Base-by-base conservation (phyloP, 1,139 yeast genomes). In the Yarrowia galli region DNA sequence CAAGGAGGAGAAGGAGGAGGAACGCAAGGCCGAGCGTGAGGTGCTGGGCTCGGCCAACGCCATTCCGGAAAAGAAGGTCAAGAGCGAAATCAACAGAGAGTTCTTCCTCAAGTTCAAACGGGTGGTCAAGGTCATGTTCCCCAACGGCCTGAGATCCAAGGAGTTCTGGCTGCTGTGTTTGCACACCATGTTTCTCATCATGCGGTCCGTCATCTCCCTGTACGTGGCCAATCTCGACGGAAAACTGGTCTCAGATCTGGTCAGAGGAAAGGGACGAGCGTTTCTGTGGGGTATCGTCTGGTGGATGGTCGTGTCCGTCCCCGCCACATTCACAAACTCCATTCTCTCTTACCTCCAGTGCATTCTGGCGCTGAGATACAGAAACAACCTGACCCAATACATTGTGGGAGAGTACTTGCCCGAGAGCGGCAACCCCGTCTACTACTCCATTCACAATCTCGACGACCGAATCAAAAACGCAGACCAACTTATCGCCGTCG, bases 201-300 rank as follows among this genome's bases (percentile, higher is more conserved):
- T 84, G 6, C 83, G 97, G 72, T 96, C 97, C 0, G 78, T 89
- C 48, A 80, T 93, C 48, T 89, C 97, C 1, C 83, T 93, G 67
- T 87, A 88, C 74, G 96, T 92, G 25, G 98, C 98, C 4, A 87
- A 89, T 20, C 82, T 93, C 70, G 98, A 93, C 77, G 98, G 98
- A 73, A 82, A 83, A 74, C 81, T 93, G 67, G 97, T 93, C 6
- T 92, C 97, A 0, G 87, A 92, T 1, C 82, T 93, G 71, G 92
- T 93, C 42, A 85, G 89, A 53, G 92, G 89, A 71, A 83, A 84
- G 67, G 89, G 92, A 68, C 81, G 82, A 65, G 83, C 82, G 65
- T 93, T 93, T 75, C 80, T 89, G 68, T 82, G 84, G 71, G 82
- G 89, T 58, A 79, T 92, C 69, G 83, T 86, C 0, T 83, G 86